Evolutionary conservation across 352 stramenopile genomes (phyloP).

Genomic region (Blastocystis sp.): DNA sequence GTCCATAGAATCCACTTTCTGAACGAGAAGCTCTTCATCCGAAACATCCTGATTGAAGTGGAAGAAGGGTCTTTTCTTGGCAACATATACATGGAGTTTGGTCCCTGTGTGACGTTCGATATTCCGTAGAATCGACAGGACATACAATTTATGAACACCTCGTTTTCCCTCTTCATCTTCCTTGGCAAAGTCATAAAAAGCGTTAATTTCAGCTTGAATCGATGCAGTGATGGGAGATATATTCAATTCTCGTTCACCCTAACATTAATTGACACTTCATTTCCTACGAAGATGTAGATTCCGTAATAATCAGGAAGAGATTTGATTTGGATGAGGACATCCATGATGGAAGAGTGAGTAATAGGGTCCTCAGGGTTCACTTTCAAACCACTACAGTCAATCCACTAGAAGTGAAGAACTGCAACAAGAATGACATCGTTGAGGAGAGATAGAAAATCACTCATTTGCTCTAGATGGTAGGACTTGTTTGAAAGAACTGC

Average conservation of each 20-base stretch:
- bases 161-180: constrained; percentile 38
- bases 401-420: constrained; percentile 1
- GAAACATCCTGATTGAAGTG: not conserved
- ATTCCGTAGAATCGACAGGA: constrained; percentile 51
- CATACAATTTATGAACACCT: constrained; percentile 31
- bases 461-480: not conserved
- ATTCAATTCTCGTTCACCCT: constrained; percentile 16
- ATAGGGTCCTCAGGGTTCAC: not conserved
- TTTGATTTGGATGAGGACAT: not conserved
- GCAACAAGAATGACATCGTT: not conserved
- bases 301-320: constrained; percentile 17
- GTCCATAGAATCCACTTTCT: not conserved
- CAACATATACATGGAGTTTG: not conserved
- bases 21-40: not conserved
- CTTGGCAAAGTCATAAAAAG: constrained; percentile 39
- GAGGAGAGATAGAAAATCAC: not conserved
- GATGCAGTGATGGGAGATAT: not conserved
- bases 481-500: not conserved
- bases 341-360: constrained; percentile 9
- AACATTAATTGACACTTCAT: not conserved
- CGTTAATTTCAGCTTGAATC: constrained; percentile 42
- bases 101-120: constrained; percentile 6
- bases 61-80: not conserved
- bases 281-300: constrained; percentile 15
- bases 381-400: not conserved